Evolutionary conservation across 306 rosid species (phyloP).

Genomic region (Cucumis sativus): DNA sequence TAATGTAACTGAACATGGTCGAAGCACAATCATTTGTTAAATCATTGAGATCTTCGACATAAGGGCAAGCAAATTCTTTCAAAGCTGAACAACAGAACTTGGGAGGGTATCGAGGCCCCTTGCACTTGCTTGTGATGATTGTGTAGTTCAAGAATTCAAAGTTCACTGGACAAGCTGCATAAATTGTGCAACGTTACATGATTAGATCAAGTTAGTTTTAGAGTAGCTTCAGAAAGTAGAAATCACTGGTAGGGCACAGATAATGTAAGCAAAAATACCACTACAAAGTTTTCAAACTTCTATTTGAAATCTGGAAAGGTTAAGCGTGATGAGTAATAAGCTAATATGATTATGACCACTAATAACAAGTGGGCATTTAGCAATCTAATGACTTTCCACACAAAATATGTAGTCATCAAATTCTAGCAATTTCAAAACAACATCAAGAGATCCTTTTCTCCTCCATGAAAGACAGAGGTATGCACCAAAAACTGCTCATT

Average conservation of each 20-base stretch:
- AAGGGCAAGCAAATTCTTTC: slow-evolving; percentile 82
- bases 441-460: no score
- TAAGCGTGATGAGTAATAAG: not conserved
- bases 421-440: not conserved
- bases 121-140: slow-evolving; percentile 74
- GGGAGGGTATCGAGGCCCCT: slow-evolving; percentile 65
- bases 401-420: not conserved
- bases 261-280: not conserved
- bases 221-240: not conserved
- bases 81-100: slow-evolving; percentile 43
- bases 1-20: slow-evolving; percentile 93
- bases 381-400: not conserved
- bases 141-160: slow-evolving; percentile 83
- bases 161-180: slow-evolving; percentile 85
- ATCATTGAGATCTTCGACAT: slow-evolving; percentile 46
- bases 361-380: not conserved
- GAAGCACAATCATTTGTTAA: slow-evolving; percentile 68
- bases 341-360: not conserved
- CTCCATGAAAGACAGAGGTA: not conserved
- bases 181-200: slow-evolving; percentile 5
- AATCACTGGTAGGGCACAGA: not conserved
- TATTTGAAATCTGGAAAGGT: not conserved
- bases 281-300: not conserved
- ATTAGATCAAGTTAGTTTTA: not conserved
- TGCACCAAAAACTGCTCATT: not conserved